Conservation (phyloP, 345 rosid species). For the Salix dunnii region DNA sequence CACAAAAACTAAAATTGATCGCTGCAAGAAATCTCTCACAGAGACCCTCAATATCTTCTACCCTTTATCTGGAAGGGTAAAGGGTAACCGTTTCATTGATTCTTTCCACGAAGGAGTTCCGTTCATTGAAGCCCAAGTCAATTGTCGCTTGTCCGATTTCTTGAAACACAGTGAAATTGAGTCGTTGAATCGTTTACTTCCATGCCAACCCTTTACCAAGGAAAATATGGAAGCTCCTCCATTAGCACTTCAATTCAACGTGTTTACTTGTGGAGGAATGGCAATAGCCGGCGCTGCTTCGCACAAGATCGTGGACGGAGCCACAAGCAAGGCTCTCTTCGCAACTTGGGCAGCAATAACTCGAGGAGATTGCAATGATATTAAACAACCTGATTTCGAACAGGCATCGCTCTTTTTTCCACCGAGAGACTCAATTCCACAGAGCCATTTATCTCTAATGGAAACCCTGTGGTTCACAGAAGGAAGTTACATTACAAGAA, state of each 20-base stretch:
- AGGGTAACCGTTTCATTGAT: slow-evolving; percentile 10
- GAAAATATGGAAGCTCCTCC: slow-evolving; percentile 3
- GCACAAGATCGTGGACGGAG: slow-evolving; percentile 21
- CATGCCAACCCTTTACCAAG: slow-evolving; percentile 15
- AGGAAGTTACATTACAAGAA: slow-evolving; percentile 7
- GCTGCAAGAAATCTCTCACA: slow-evolving; percentile 16
- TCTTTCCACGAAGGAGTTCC: slow-evolving; percentile 24
- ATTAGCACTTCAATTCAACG: slow-evolving; percentile 1
- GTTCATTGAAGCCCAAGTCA: slow-evolving; percentile 3
- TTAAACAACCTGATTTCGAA: not conserved
- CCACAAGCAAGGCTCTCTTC: not conserved
- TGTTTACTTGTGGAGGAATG: slow-evolving; percentile 21
- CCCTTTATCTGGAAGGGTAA: slow-evolving; percentile 19
- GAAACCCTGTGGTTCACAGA: slow-evolving; percentile 22
- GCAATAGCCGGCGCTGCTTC: slow-evolving; percentile 1
- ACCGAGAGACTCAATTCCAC: slow-evolving; percentile 9
- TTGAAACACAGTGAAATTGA: slow-evolving; percentile 10
- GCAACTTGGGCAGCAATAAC: slow-evolving; percentile 14
- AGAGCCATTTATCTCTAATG: slow-evolving; percentile 11
- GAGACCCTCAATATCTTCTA: slow-evolving; percentile 15
- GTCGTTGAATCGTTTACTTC: slow-evolving; percentile 11
- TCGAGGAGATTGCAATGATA: not conserved
- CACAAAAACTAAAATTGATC: not conserved
- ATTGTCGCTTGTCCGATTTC: slow-evolving; percentile 10
- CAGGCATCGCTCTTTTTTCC: slow-evolving; percentile 16